These are phyloP conservation scores for Lizonia empirigonia DNA, from an alignment of 2,329 filamentous ascomycete species.

Conservation along the genomic window DNA sequence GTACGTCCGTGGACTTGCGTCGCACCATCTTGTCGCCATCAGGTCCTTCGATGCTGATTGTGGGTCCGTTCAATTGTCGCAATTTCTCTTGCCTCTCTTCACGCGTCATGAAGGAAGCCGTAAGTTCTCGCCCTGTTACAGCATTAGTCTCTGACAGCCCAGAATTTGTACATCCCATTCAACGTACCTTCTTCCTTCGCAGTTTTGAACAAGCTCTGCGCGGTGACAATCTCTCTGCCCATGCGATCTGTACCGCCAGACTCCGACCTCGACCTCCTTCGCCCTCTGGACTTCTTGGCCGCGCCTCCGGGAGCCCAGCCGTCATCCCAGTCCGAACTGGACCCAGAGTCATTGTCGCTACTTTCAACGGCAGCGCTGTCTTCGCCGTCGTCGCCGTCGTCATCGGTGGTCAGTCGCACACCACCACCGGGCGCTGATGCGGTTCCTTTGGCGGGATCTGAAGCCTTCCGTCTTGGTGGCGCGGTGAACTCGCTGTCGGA, in stretches of 20 bases:
- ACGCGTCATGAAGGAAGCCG: conserved; percentile 63
- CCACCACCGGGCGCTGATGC: conserved; percentile 55
- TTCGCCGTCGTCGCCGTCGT: conserved; percentile 62
- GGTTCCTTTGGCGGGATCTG: conserved; percentile 48
- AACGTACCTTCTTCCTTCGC: conserved; percentile 78
- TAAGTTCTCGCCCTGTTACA: conserved; percentile 53
- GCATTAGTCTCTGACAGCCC: conserved; percentile 13
- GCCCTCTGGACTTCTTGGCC: conserved; percentile 48
- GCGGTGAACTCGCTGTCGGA: conserved; percentile 10
- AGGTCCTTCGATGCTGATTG: conserved; percentile 68
- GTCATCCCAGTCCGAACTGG: conserved; percentile 69
- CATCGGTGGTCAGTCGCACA: conserved; percentile 60
- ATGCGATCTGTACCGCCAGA: conserved; percentile 45
- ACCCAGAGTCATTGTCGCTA: conserved; percentile 66
- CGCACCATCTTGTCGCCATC: conserved; percentile 60
- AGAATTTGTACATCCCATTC: neutral
- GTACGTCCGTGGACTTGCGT: conserved; percentile 60
- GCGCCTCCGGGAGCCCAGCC: conserved; percentile 48
- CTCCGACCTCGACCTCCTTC: conserved; percentile 45
- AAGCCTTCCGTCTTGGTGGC: conserved; percentile 54
- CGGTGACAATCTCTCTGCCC: conserved; percentile 49
- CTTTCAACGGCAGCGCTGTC: conserved; percentile 66
- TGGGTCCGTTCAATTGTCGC: conserved; percentile 68
- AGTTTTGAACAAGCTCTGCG: conserved; percentile 70
- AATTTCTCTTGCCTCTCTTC: conserved; percentile 14